These are phyloP conservation scores for Hypoxylon fragiforme DNA, from an alignment of 495 filamentous ascomycete genomes.

Conservation along the genomic window DNA sequence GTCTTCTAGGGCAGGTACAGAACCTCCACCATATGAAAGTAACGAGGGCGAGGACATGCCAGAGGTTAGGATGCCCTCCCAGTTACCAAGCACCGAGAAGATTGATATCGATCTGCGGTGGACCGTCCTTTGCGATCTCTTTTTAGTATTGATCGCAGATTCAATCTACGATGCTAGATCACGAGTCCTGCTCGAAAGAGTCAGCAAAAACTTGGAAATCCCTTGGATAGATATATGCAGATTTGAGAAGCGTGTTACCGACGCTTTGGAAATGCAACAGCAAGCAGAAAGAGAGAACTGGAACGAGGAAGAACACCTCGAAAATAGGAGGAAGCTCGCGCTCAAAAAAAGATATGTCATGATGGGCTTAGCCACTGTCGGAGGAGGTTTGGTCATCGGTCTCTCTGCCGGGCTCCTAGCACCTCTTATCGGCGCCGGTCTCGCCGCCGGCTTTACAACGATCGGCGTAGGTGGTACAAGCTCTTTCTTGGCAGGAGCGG, in stretches of 20 bases:
- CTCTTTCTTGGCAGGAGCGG: slow-evolving; percentile 86
- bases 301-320: slow-evolving; percentile 96
- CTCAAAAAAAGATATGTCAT: slow-evolving; percentile 83
- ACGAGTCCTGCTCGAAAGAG: slow-evolving; percentile 78
- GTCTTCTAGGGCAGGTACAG: slow-evolving; percentile 41
- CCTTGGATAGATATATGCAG: slow-evolving; percentile 92
- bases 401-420: slow-evolving; percentile 90
- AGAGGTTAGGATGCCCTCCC: slow-evolving; percentile 75
- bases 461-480: slow-evolving; percentile 90
- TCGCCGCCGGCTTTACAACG: slow-evolving; percentile 92
- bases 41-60: slow-evolving; percentile 71
- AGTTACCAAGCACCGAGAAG: slow-evolving; percentile 76
- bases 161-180: slow-evolving; percentile 92
- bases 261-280: slow-evolving; percentile 97
- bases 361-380: slow-evolving; percentile 97
- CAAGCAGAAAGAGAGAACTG: slow-evolving; percentile 91
- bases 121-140: slow-evolving; percentile 97
- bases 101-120: slow-evolving; percentile 96
- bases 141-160: slow-evolving; percentile 92
- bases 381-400: slow-evolving; percentile 93
- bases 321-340: slow-evolving; percentile 76
- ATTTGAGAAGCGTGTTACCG: slow-evolving; percentile 97
- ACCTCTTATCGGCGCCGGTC: slow-evolving; percentile 90
- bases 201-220: slow-evolving; percentile 76
- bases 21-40: slow-evolving; percentile 72